Evolutionary conservation across 768 basidiomycete species (phyloP), one percentile per base, ranked within the genome.

Genomic region (Mycena galericulata): DNA sequence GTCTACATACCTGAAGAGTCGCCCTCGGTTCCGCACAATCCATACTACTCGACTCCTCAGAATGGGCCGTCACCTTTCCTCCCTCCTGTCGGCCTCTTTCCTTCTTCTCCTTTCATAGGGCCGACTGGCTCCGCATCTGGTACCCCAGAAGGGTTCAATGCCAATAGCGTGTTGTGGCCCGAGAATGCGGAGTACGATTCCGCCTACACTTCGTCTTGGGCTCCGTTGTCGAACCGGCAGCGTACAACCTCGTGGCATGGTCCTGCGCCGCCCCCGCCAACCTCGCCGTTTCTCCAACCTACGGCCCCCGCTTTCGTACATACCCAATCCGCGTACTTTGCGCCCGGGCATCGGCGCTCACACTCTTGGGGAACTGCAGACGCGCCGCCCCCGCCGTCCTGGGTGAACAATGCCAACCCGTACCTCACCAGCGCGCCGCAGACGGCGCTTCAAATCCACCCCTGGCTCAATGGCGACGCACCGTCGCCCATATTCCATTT

Each of bases 401-500:
- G 56, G 40, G 10, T 43, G 4, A 45, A 20, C 41, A 11, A 24
- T 17, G 54, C 14, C 3, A 55, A 40, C 24, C 36, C 54, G 5
- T 38, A 55, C 54, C 14, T 36, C 34, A 36, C 6, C 34, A 36
- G 34, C 34, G 14, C 54, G n/a, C 54, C 54, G 34, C 54, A 9
- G 10, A 10, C 41, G 26, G 40, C 29, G 20, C 11, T 18, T 38
- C 56, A 57, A 24, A 57, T 62, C 40, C 67, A 68, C 45, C 67
- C 67, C 22, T 68, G 59, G 59, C 49, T 68, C 43, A 79, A 80
- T 56, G 84, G 81, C n/a, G 83, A 83, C 51, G 58, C 70, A 1
- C 73, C 74, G 20, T 72, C 70, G 22, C 72, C 69, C n/a, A 12
- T 84, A 66, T 75, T 85, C 24, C 14, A 36, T 14, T 36, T 36